Evolutionary conservation across 176 grass and related monocot species (phyloP).

Genomic region (Lolium multiflorum): DNA sequence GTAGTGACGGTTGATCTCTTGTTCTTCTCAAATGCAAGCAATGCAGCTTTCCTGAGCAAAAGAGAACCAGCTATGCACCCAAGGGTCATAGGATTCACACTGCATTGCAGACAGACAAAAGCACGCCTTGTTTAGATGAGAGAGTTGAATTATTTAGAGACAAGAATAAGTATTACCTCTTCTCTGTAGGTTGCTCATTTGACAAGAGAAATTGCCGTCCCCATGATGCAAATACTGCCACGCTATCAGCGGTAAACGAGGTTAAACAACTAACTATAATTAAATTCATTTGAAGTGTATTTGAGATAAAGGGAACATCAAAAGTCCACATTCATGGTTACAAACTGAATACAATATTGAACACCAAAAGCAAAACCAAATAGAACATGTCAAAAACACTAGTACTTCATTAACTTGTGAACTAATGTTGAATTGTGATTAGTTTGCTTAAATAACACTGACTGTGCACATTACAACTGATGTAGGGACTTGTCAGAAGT

Average conservation of each 20-base stretch:
- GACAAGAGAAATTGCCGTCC: slow-evolving; percentile 54
- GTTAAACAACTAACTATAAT: slow-evolving; percentile 13
- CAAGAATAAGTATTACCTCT: slow-evolving; percentile 57
- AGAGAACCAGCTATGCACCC: slow-evolving; percentile 79
- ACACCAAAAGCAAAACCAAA: not conserved
- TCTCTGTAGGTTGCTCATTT: slow-evolving; percentile 51
- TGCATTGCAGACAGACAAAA: slow-evolving; percentile 30
- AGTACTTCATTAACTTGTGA: not conserved
- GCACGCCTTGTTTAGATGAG: not conserved
- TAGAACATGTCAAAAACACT: not conserved
- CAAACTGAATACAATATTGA: not conserved
- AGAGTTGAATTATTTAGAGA: not conserved
- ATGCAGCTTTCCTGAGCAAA: slow-evolving; percentile 75
- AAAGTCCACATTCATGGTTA: not conserved
- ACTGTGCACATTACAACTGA: not conserved
- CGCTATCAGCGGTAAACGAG: slow-evolving; percentile 48
- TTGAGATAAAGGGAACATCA: not conserved
- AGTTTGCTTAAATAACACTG: not conserved
- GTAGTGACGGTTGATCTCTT: slow-evolving; percentile 81
- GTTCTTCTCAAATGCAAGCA: slow-evolving; percentile 63
- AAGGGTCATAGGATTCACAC: slow-evolving; percentile 85
- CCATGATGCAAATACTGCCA: slow-evolving; percentile 88
- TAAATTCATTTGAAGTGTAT: not conserved
- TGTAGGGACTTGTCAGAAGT: not conserved
- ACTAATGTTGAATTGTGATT: not conserved